Percentiles rank a stretch among this genome's conserved stretches.
Evolutionary conservation across 2,329 filamentous ascomycete species (phyloP).

Genomic region (Fusarium nygamai): DNA sequence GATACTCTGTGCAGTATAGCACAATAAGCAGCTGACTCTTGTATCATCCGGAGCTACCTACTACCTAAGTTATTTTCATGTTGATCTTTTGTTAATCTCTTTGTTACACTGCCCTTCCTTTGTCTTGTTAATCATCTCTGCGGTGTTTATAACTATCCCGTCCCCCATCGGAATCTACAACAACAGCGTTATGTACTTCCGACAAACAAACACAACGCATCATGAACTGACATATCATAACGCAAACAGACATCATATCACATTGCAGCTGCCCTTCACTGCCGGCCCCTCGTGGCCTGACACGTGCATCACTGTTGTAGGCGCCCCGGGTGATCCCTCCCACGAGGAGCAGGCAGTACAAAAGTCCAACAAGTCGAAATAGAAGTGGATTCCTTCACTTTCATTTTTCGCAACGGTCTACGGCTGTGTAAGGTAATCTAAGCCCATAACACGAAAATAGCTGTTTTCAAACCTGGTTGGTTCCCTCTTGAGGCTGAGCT

Average conservation of each 20-base stretch:
- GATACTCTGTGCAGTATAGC: neutral
- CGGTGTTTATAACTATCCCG: neutral
- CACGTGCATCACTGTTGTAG: conserved; percentile 46
- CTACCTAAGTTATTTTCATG: neutral
- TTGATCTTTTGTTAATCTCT: conserved; percentile 1
- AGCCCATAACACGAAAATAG: conserved; percentile 15
- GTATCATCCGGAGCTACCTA: neutral
- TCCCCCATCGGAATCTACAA: neutral
- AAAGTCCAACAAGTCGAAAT: neutral
- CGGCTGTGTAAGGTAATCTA: conserved; percentile 20
- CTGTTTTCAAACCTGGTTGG: conserved; percentile 8
- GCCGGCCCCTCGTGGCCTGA: conserved; percentile 44
- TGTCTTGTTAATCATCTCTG: neutral
- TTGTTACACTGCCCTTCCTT: conserved; percentile 4
- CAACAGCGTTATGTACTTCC: neutral
- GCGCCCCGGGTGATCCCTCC: conserved; percentile 23
- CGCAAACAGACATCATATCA: conserved; percentile 1
- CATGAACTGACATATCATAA: neutral
- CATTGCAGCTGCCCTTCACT: conserved; percentile 13
- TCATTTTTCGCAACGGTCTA: neutral
- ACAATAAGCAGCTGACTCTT: conserved; percentile 24
- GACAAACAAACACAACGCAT: neutral
- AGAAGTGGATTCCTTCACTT: neutral
- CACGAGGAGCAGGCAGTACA: conserved; percentile 8
- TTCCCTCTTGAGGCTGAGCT: conserved; percentile 22